Conservation (phyloP, 306 rosid genomes). For the Trifolium subterraneum region DNA sequence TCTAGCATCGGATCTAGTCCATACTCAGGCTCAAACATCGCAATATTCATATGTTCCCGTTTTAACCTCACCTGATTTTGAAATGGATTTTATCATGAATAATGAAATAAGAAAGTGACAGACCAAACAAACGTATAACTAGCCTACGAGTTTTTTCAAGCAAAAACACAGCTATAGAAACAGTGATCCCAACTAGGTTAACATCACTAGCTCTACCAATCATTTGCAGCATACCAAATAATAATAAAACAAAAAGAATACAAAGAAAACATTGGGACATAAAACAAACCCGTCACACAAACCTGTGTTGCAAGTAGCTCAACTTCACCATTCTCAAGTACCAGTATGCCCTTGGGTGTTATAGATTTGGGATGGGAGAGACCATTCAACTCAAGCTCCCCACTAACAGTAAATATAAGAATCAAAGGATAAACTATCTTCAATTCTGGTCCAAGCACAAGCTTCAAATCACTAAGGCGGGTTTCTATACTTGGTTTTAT, state of each 20-base stretch:
- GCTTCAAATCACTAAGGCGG: slow-evolving; percentile 81
- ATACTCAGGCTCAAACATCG: slow-evolving; percentile 90
- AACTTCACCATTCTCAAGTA: slow-evolving; percentile 90
- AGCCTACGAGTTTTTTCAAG: neutral
- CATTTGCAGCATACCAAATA: neutral
- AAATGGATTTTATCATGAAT: slow-evolving; percentile 36
- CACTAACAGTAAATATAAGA: slow-evolving; percentile 80
- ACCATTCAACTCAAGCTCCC: slow-evolving; percentile 93
- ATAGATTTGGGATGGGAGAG: slow-evolving; percentile 75
- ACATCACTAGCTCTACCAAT: neutral
- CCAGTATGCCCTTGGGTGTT: slow-evolving; percentile 79
- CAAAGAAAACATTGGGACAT: neutral
- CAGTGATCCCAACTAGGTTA: neutral
- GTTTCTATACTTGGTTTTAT: slow-evolving; percentile 66
- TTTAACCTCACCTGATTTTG: slow-evolving; percentile 82
- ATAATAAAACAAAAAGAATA: slow-evolving; percentile 20
- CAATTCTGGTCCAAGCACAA: slow-evolving; percentile 91
- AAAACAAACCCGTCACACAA: slow-evolving; percentile 35
- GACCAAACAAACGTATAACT: slow-evolving; percentile 30
- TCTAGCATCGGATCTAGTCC: slow-evolving; percentile 96
- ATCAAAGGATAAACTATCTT: slow-evolving; percentile 88
- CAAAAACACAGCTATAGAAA: neutral
- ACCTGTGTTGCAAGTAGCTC: slow-evolving; percentile 98
- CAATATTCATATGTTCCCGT: slow-evolving; percentile 80
- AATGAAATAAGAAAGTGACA: slow-evolving; percentile 28